These are phyloP conservation scores for Panicum virgatum DNA, from an alignment of 202 grass and related monocot genomes.

Conservation along the genomic window DNA sequence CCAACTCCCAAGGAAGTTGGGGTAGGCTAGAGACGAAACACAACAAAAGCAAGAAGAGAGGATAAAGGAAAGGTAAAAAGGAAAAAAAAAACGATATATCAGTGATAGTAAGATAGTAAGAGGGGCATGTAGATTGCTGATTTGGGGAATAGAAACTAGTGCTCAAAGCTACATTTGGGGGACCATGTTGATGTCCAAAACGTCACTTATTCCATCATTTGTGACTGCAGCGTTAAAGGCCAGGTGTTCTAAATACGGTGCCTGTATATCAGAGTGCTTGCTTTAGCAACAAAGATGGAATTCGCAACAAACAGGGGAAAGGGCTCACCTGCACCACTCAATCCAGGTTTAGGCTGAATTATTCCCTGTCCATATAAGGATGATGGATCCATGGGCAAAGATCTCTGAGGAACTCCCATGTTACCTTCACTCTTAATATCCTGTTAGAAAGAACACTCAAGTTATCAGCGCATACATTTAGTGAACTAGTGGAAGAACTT, in stretches of 20 bases:
- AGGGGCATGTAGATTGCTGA: neutral
- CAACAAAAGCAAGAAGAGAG: neutral
- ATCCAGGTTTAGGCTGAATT: conserved; percentile 94
- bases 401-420: conserved; percentile 81
- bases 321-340: conserved; percentile 68
- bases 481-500: conserved; percentile 10
- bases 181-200: neutral
- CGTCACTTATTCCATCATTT: neutral
- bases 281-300: conserved; percentile 18
- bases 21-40: neutral
- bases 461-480: conserved; percentile 32
- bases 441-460: conserved; percentile 43
- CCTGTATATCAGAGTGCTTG: neutral
- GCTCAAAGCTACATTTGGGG: neutral
- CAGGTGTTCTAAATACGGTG: conserved; percentile 3
- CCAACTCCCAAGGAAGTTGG: neutral
- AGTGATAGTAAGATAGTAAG: neutral
- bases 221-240: neutral
- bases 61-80: neutral
- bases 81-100: neutral
- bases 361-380: conserved; percentile 88
- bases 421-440: conserved; percentile 90
- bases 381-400: conserved; percentile 91
- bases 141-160: neutral
- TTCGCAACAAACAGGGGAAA: conserved; percentile 18